Base-by-base conservation (phyloP, 768 basidiomycete genomes). In the Suillus subluteus region DNA sequence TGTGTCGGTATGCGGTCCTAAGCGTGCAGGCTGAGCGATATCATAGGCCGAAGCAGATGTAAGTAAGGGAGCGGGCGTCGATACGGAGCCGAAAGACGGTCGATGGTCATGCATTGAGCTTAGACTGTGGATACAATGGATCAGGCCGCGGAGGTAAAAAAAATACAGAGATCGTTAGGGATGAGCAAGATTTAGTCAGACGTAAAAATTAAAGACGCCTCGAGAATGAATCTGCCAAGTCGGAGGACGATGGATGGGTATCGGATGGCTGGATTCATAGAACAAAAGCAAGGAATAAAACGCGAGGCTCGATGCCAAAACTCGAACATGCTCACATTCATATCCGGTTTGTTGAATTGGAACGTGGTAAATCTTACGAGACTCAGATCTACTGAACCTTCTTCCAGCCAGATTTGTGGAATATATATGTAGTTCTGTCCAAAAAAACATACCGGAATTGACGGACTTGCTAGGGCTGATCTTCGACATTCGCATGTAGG, bases 281-380 rank as follows among this genome's bases (percentile, higher is more conserved):
- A 69, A 78, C 70, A 75, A 72, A 61, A 69, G 71, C 68, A 67
- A 67, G 72, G 64, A 64, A 56, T 73, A 62, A 74, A 74, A 61
- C 59, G 59, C 65, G 75, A 72, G 75, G 72, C 70, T 48, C 37
- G 32, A 61, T 21, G 63, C 58, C 50, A 26, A 44, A 67, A 73
- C 50, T 68, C 62, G 62, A 78, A 76, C 76, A 73, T 65, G 68
- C 67, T 70, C 63, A 67, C 50, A 66, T 66, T 65, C 66, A 67
- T 48, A 62, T 67, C 41, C 58, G 66, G 54, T 40, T 62, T 15
- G 62, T 67, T 59, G 38, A 68, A 64, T 71, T 54, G 69, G 68
- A 74, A 69, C 76, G 76, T 78, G 76, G 70, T 68, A 21, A 16
- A 23, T 21, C n/a, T 78, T 78, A 76, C 75, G 76, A 66, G 66